Evolutionary conservation across 192 early-diverging fungal species (phyloP).

Genomic region (Gonapodya prolifera): DNA sequence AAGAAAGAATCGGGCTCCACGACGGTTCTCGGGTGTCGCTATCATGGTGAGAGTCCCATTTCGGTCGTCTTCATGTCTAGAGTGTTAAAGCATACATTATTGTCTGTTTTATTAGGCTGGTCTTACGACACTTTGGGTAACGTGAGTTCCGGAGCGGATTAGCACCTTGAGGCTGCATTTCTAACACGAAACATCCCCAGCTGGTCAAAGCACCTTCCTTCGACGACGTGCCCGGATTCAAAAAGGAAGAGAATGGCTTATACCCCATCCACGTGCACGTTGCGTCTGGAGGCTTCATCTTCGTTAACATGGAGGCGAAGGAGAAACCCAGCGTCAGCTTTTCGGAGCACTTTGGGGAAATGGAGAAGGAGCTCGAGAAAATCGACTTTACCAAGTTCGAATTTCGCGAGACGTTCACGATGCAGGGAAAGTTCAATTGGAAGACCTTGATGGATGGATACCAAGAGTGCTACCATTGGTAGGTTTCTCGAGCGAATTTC

Average conservation of each 20-base stretch:
- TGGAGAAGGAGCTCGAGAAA: background rate
- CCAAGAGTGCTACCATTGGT: slow-evolving; percentile 2
- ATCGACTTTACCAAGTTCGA: background rate
- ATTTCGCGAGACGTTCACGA: background rate
- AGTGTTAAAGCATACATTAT: background rate
- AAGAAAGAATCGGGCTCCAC: background rate
- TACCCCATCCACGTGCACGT: slow-evolving; percentile 2
- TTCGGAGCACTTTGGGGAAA: background rate
- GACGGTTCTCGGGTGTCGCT: background rate
- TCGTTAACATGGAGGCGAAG: slow-evolving; percentile 4
- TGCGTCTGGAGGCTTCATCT: background rate
- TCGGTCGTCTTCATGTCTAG: background rate
- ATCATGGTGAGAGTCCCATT: background rate
- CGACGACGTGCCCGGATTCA: slow-evolving; percentile 3
- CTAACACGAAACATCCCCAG: background rate
- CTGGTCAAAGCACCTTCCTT: background rate
- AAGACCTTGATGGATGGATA: slow-evolving; percentile 5
- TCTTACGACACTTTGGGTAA: background rate
- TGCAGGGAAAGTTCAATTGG: slow-evolving; percentile 4
- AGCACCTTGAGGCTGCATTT: no score
- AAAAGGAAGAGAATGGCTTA: background rate
- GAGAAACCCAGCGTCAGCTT: background rate
- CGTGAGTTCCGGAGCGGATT: background rate
- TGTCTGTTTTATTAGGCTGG: background rate
- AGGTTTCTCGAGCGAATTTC: no score